Evolutionary conservation across 2,329 filamentous ascomycete genomes (phyloP).

Genomic region (Epichloe glyceriae): DNA sequence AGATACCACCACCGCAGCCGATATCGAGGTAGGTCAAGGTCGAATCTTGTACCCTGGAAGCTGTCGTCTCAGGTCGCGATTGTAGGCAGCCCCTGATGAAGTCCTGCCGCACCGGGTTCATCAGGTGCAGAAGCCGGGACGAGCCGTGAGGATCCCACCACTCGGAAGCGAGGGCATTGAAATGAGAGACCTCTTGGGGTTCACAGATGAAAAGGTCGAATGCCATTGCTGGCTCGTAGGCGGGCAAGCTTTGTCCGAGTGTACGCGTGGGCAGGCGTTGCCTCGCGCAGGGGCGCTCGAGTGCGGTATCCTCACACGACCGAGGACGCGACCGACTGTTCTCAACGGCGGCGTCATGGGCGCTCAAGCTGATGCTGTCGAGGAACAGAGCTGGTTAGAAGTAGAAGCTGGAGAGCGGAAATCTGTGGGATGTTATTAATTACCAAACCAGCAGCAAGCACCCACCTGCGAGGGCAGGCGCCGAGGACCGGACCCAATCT

Average conservation of each 20-base stretch:
- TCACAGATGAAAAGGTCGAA: conserved; percentile 55
- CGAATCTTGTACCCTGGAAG: conserved; percentile 13
- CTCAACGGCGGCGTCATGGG: not conserved
- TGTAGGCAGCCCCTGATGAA: conserved; percentile 66
- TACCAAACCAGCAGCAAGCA: not conserved
- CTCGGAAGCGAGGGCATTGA: conserved; percentile 79
- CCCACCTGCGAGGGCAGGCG: not conserved
- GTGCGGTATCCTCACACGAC: not conserved
- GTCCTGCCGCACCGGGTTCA: conserved; percentile 93
- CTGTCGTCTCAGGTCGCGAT: conserved; percentile 31
- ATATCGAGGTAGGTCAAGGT: conserved; percentile 69
- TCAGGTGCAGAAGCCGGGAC: conserved; percentile 83
- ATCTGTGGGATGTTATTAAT: not conserved
- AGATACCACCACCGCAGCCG: conserved; percentile 92
- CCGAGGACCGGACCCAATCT: not conserved
- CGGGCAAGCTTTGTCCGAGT: not conserved
- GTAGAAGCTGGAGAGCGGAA: not conserved
- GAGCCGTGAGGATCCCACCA: conserved; percentile 98
- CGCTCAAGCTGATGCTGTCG: not conserved
- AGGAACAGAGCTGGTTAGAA: not conserved
- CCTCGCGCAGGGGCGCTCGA: not conserved
- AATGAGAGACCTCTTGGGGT: conserved; percentile 82
- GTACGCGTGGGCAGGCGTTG: not conserved
- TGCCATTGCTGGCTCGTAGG: conserved; percentile 7
- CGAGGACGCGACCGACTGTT: conserved; percentile 1